Evolutionary conservation across 805 yeast genomes (phyloP).

Genomic region (Kodamaea leandrae): DNA sequence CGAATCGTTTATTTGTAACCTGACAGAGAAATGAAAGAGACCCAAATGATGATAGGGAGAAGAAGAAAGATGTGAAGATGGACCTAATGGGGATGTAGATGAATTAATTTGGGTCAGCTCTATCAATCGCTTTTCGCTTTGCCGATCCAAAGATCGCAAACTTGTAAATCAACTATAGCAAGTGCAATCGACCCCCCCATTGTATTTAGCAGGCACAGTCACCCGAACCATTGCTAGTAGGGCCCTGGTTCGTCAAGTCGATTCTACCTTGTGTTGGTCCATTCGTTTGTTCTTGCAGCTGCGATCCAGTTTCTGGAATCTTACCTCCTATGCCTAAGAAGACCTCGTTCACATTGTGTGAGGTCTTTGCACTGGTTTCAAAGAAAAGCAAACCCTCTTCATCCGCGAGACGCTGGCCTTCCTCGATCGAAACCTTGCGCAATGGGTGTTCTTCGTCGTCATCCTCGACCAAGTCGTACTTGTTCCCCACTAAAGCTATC

Average conservation of each 20-base stretch:
- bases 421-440: constrained; percentile 80
- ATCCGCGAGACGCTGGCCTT: constrained; percentile 82
- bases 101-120: too few relatives aligned
- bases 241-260: constrained; percentile 27
- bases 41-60: neutral
- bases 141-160: too few relatives aligned
- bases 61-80: neutral
- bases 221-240: constrained; percentile 10
- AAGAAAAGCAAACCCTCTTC: constrained; percentile 89
- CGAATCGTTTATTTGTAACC: constrained; percentile 1
- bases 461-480: constrained; percentile 71
- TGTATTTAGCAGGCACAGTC: constrained; percentile 23
- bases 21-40: neutral
- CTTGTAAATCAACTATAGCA: too few relatives aligned
- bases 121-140: too few relatives aligned
- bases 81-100: too few relatives aligned
- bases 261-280: constrained; percentile 27
- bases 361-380: constrained; percentile 93
- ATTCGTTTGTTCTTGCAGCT: constrained; percentile 10
- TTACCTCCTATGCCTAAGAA: constrained; percentile 85
- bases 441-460: constrained; percentile 45
- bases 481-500: constrained; percentile 93
- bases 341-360: constrained; percentile 85
- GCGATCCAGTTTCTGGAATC: constrained; percentile 53
- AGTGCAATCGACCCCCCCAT: too few relatives aligned